phyloP scores from a whole-genome alignment of 2,329 filamentous ascomycete genomes.

The Phaeosphaeriaceae sp. region DNA sequence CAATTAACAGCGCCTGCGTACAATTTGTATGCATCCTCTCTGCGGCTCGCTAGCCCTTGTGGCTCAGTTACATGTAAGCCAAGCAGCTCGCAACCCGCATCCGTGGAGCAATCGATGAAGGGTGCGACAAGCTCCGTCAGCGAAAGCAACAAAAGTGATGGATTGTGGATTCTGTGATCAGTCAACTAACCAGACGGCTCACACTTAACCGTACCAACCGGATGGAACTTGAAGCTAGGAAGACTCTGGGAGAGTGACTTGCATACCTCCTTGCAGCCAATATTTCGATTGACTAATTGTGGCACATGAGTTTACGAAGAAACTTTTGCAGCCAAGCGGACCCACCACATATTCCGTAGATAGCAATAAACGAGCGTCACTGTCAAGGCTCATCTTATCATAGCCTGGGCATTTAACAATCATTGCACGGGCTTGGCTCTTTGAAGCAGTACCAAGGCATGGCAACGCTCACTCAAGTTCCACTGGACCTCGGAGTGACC shows the following conservation, averaged over 20 bases:
- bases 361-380: constrained; percentile 5
- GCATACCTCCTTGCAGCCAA: constrained; percentile 20
- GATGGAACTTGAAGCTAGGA: neutral
- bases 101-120: neutral
- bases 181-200: neutral
- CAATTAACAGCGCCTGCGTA: neutral
- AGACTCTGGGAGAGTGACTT: neutral
- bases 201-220: neutral
- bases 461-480: constrained; percentile 13
- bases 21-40: neutral
- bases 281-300: constrained; percentile 16
- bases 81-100: neutral
- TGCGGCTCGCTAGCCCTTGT: neutral
- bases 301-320: constrained; percentile 6
- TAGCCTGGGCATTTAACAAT: constrained; percentile 3
- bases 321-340: constrained; percentile 17
- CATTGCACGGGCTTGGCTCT: constrained; percentile 10
- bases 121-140: constrained; percentile 2
- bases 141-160: constrained; percentile 2
- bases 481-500: constrained; percentile 6
- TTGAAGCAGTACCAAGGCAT: constrained; percentile 26
- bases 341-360: constrained; percentile 10
- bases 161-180: neutral
- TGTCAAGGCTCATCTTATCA: neutral
- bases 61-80: constrained; percentile 1